Conservation (phyloP, 1,139 yeast species). For the Zhuliangozyma blackwelliae region DNA sequence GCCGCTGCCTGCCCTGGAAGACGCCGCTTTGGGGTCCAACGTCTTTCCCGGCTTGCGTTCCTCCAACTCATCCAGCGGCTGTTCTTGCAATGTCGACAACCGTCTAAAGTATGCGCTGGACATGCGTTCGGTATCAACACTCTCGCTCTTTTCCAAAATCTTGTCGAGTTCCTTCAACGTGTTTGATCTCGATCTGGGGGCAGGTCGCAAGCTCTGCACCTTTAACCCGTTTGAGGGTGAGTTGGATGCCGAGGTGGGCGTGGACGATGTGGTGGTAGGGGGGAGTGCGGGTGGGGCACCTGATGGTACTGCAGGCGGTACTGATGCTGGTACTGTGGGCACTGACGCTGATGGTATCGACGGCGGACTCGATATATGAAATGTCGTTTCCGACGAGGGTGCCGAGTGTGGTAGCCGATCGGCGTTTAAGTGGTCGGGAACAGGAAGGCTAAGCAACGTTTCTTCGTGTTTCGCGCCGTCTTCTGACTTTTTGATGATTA, state of each 20-base stretch:
- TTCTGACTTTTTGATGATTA: constrained; percentile 48
- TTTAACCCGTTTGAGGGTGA: constrained; percentile 9
- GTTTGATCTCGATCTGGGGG: constrained; percentile 34
- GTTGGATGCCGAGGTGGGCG: constrained; percentile 8
- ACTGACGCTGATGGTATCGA: constrained; percentile 1
- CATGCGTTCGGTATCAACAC: constrained; percentile 42
- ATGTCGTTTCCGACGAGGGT: constrained; percentile 24
- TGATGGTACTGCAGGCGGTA: no score
- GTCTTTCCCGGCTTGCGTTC: not conserved
- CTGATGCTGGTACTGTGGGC: no score
- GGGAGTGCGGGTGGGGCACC: constrained; percentile 8
- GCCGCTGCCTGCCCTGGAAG: not conserved
- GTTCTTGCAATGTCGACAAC: constrained; percentile 64
- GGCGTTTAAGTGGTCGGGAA: no score
- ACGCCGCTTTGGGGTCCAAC: no score
- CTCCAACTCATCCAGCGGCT: constrained; percentile 31
- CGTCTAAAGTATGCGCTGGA: constrained; percentile 70
- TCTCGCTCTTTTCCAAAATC: constrained; percentile 37
- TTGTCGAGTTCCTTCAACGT: constrained; percentile 38
- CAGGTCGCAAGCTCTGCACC: constrained; percentile 12
- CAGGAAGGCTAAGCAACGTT: no score
- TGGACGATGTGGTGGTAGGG: constrained; percentile 6
- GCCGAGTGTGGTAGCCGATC: constrained; percentile 11
- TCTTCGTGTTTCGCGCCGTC: constrained; percentile 10
- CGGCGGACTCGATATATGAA: constrained; percentile 17